A percentile compares a stretch with the other conserved stretches of the same genome.
phyloP scores from a whole-genome alignment of 2,329 filamentous ascomycete genomes.

The Annulohypoxylon truncatum region DNA sequence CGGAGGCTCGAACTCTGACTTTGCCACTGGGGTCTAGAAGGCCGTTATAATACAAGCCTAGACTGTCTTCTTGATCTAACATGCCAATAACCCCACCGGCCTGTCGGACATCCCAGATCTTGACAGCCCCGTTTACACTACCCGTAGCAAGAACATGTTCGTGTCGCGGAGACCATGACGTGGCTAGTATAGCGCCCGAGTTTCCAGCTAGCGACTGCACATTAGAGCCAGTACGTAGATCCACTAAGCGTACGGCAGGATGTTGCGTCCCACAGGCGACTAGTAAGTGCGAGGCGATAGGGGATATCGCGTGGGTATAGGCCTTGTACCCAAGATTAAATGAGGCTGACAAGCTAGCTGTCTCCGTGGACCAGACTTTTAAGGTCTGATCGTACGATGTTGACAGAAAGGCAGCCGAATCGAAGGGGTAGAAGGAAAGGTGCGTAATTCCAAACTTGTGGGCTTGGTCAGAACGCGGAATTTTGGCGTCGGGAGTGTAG shows the following conservation, averaged over 20 bases:
- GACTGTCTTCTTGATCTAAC: conserved; percentile 85
- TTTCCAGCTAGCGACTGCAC: conserved; percentile 78
- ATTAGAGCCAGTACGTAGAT: conserved; percentile 82
- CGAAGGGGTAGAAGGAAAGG: conserved; percentile 82
- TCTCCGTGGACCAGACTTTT: conserved; percentile 78
- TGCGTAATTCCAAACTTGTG: conserved; percentile 81
- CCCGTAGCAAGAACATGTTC: conserved; percentile 86
- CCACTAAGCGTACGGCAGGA: conserved; percentile 84
- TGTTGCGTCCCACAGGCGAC: conserved; percentile 91
- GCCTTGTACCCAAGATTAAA: conserved; percentile 76
- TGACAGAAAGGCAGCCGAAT: conserved; percentile 79
- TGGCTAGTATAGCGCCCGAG: conserved; percentile 73
- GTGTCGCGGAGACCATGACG: conserved; percentile 84
- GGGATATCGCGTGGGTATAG: conserved; percentile 82
- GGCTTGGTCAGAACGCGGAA: conserved; percentile 58
- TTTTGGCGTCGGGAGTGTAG: conserved; percentile 66
- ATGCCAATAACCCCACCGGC: conserved; percentile 80
- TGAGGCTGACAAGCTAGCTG: conserved; percentile 69
- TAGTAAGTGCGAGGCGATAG: conserved; percentile 77
- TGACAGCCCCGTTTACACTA: conserved; percentile 83
- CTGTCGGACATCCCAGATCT: conserved; percentile 88
- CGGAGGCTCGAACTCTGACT: conserved; percentile 57
- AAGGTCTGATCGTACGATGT: conserved; percentile 82
- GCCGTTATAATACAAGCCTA: conserved; percentile 68
- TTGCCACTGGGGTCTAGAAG: conserved; percentile 51